Conservation (phyloP, 2,329 filamentous ascomycete genomes). For the Aureobasidium melanogenum region DNA sequence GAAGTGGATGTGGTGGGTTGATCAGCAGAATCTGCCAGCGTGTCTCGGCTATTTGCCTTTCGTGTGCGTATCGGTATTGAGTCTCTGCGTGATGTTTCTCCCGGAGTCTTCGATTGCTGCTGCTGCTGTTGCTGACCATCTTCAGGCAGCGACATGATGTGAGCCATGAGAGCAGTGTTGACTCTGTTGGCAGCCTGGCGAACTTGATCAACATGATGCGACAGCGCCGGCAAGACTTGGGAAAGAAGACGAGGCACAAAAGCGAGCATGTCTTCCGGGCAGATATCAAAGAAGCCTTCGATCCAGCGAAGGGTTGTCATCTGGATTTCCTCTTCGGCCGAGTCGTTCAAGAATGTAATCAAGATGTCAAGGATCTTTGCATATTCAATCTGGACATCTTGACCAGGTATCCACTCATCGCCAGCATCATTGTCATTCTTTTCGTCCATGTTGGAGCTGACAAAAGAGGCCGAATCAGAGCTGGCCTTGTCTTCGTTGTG, state of each 20-base stretch:
- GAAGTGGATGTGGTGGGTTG: neutral
- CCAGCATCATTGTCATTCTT: slow-evolving; percentile 48
- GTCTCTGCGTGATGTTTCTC: slow-evolving; percentile 23
- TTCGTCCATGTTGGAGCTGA: slow-evolving; percentile 41
- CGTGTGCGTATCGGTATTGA: slow-evolving; percentile 26
- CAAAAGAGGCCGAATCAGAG: slow-evolving; percentile 36
- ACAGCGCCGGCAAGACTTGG: slow-evolving; percentile 87
- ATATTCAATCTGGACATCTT: slow-evolving; percentile 92
- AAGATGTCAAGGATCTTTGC: slow-evolving; percentile 86
- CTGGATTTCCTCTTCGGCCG: slow-evolving; percentile 81
- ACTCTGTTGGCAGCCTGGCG: slow-evolving; percentile 81
- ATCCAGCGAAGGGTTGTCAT: slow-evolving; percentile 91
- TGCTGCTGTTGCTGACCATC: slow-evolving; percentile 28
- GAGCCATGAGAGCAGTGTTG: slow-evolving; percentile 84
- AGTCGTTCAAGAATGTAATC: slow-evolving; percentile 77
- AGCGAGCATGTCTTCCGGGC: slow-evolving; percentile 87
- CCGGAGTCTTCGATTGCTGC: slow-evolving; percentile 10
- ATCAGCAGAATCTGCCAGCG: neutral
- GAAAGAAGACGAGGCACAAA: slow-evolving; percentile 90
- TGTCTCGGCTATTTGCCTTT: slow-evolving; percentile 9
- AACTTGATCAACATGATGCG: slow-evolving; percentile 81
- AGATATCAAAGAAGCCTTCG: slow-evolving; percentile 92
- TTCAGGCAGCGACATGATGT: slow-evolving; percentile 83
- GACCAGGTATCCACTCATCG: slow-evolving; percentile 93
- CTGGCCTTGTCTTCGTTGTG: slow-evolving; percentile 43